Percentiles rank a stretch among this genome's conserved stretches.
These are phyloP conservation scores for Boletus semigastroideus DNA, from an alignment of 1,284 basidiomycete genomes.

Conservation along the genomic window DNA sequence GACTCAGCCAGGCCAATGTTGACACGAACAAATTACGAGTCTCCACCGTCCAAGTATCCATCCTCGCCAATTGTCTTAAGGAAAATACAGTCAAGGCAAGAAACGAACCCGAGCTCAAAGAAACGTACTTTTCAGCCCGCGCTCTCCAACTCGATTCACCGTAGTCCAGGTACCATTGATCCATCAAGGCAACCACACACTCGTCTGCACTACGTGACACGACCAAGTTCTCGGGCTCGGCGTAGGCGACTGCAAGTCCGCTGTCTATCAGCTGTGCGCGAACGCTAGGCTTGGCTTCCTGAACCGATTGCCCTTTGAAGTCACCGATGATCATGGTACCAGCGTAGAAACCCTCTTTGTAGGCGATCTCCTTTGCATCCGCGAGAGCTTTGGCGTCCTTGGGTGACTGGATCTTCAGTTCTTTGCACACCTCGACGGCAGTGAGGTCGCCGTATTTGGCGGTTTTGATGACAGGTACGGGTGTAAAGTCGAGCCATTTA, in stretches of 20 bases:
- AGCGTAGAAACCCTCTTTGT: conserved; percentile 98
- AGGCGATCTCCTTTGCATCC: conserved; percentile 97
- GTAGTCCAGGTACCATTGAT: conserved; percentile 99
- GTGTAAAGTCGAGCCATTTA: conserved; percentile 84
- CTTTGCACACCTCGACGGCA: conserved; percentile 84
- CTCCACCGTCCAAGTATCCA: conserved; percentile 90
- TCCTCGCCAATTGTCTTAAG: conserved; percentile 70
- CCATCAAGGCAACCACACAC: conserved; percentile 97
- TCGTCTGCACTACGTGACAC: conserved; percentile 91
- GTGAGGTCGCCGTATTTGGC: conserved; percentile 91
- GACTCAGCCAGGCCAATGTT: conserved; percentile 92
- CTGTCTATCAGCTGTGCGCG: conserved; percentile 80
- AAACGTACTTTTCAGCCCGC: conserved; percentile 78
- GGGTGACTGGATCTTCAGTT: conserved; percentile 94
- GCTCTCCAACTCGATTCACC: conserved; percentile 89
- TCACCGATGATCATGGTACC: conserved; percentile 90
- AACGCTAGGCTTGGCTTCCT: conserved; percentile 91
- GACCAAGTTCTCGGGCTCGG: conserved; percentile 93
- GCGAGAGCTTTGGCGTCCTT: conserved; percentile 92
- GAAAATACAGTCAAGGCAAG: not conserved
- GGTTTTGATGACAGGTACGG: conserved; percentile 86
- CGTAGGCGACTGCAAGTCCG: conserved; percentile 86
- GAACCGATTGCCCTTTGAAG: conserved; percentile 84
- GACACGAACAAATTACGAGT: conserved; percentile 92
- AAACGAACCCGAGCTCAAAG: not conserved